phyloP scores from a whole-genome alignment of 495 filamentous ascomycete species.

The Talaromyces thailandensis region DNA sequence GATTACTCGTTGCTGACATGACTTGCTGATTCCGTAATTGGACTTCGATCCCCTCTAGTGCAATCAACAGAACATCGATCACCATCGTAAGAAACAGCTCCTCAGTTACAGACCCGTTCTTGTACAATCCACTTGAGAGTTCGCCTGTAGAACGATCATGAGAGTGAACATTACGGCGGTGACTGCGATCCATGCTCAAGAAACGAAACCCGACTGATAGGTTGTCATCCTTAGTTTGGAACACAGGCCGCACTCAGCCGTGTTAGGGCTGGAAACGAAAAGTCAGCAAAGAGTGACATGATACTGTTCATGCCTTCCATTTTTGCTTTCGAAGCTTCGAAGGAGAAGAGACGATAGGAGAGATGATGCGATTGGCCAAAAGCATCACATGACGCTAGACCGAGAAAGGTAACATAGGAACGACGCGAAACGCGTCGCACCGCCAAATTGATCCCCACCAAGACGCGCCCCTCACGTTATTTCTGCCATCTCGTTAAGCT shows the following conservation, averaged over 20 bases:
- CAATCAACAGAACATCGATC: no score
- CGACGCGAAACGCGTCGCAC: background rate
- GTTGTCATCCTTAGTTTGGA: background rate
- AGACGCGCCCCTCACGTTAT: conserved; percentile 1
- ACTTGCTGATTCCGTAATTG: no score
- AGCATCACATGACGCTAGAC: background rate
- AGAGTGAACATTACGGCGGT: background rate
- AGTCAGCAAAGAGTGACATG: no score
- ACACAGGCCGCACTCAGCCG: no score
- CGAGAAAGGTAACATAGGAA: background rate
- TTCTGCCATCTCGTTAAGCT: background rate
- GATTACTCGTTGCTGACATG: no score
- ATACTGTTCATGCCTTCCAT: background rate
- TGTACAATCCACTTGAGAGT: background rate
- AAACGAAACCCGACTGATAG: background rate
- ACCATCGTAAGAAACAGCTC: background rate
- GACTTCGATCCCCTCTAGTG: no score
- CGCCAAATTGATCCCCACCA: background rate
- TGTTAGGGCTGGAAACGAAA: no score
- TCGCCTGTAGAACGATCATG: background rate
- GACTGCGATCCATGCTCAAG: no score
- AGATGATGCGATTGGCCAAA: background rate
- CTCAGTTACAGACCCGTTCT: background rate
- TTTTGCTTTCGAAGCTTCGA: background rate
- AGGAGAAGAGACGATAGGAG: background rate